These are phyloP conservation scores for Aspergillus aculeatinus DNA, from an alignment of 2,329 filamentous ascomycete species.

Conservation along the genomic window DNA sequence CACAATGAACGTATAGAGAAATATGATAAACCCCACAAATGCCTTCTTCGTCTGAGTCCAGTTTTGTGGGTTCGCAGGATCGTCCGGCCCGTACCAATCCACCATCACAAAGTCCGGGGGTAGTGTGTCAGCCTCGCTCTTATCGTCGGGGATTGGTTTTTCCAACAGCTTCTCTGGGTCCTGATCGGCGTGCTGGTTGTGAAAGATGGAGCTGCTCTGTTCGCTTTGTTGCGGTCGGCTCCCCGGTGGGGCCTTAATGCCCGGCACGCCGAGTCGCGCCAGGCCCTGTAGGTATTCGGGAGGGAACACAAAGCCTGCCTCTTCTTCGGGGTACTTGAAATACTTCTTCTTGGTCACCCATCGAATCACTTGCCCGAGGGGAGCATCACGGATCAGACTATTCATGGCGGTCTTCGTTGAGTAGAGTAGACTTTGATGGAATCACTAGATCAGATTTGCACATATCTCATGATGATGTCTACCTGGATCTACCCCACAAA, in stretches of 20 bases:
- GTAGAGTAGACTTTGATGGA: no score
- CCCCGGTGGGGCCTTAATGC: not conserved
- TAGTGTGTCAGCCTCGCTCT: not conserved
- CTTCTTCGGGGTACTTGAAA: not conserved
- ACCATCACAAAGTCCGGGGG: slow-evolving; percentile 38
- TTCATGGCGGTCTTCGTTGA: not conserved
- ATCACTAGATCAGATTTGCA: no score
- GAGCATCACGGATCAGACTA: not conserved
- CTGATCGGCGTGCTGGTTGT: not conserved
- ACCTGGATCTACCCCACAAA: no score
- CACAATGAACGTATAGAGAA: slow-evolving; percentile 40
- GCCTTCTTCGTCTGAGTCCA: slow-evolving; percentile 52
- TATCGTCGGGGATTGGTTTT: not conserved
- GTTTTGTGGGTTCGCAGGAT: slow-evolving; percentile 61
- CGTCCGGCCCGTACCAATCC: slow-evolving; percentile 59
- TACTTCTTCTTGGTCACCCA: not conserved
- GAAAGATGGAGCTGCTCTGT: not conserved
- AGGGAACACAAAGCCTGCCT: not conserved
- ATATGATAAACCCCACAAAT: slow-evolving; percentile 39
- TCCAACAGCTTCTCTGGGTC: not conserved
- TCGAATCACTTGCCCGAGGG: not conserved
- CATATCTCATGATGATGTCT: no score
- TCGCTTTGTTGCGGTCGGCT: not conserved
- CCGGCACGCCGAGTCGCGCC: not conserved
- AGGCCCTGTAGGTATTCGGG: not conserved